Evolutionary conservation across 768 basidiomycete species (phyloP).

Genomic region (Clathrus columnatus): DNA sequence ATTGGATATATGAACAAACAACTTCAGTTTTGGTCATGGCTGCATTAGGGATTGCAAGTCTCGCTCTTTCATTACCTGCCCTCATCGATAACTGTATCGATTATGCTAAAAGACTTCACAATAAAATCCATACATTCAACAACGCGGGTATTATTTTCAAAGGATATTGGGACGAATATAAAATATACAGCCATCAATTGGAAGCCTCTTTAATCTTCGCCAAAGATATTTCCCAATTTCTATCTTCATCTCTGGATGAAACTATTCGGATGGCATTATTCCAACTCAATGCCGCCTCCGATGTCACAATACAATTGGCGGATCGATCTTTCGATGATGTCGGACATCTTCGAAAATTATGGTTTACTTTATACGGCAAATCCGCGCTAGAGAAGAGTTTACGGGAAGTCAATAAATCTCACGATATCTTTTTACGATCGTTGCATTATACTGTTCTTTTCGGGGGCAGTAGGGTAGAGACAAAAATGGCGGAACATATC

Average conservation of each 20-base stretch:
- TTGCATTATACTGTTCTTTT: background rate
- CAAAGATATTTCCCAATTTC: background rate
- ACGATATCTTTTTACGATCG: conserved; percentile 1
- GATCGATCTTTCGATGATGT: background rate
- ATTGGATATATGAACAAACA: too few species aligned
- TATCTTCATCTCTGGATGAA: background rate
- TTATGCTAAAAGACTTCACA: background rate
- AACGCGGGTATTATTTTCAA: background rate
- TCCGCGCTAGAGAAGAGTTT: background rate
- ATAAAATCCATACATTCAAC: background rate
- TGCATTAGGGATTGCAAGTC: background rate
- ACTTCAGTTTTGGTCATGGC: too few species aligned
- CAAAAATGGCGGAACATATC: background rate
- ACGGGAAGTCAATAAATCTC: background rate
- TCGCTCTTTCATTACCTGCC: background rate
- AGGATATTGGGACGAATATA: background rate
- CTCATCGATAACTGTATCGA: background rate
- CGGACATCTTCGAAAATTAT: background rate
- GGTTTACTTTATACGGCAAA: background rate
- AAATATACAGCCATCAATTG: background rate
- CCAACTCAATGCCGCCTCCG: background rate
- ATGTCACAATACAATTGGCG: background rate
- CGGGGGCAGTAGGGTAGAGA: background rate
- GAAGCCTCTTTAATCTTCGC: background rate
- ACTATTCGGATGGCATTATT: background rate